Percentiles rank a stretch among this genome's conserved stretches.
These are phyloP conservation scores for Globisporangium radiosum DNA, from an alignment of 352 stramenopile species.

Conservation along the genomic window DNA sequence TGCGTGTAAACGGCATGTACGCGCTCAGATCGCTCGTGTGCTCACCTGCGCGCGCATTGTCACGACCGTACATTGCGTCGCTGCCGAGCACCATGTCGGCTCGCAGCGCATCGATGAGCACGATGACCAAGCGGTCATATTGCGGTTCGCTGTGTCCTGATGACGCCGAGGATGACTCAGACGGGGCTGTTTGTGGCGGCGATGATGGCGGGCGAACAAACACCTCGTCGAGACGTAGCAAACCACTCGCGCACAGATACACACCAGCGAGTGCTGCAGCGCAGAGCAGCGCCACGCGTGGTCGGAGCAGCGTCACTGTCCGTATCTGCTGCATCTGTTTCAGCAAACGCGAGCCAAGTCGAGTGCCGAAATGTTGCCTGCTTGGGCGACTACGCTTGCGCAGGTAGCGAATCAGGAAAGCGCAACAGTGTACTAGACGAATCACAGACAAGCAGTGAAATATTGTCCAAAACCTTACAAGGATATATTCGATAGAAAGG, in stretches of 20 bases:
- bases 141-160: conserved; percentile 5
- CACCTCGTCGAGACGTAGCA: conserved; percentile 54
- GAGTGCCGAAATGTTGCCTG: too few species aligned
- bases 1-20: conserved; percentile 64
- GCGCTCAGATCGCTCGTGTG: conserved; percentile 38
- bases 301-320: too few species aligned
- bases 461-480: too few species aligned
- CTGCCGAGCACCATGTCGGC: conserved; percentile 85
- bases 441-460: too few species aligned
- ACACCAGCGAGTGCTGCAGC: conserved; percentile 28
- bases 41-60: neutral
- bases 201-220: conserved; percentile 15
- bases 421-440: too few species aligned
- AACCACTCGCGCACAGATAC: conserved; percentile 43
- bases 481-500: too few species aligned
- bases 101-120: conserved; percentile 82
- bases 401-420: too few species aligned
- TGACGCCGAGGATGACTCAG: neutral
- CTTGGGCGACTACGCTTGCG: too few species aligned
- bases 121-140: conserved; percentile 80
- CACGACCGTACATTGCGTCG: conserved; percentile 29
- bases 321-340: too few species aligned
- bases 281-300: conserved; percentile 20
- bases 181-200: conserved; percentile 6
- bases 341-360: too few species aligned